phyloP scores from a whole-genome alignment of 148 eudicot genomes.

The Camellia lanceoleosa region DNA sequence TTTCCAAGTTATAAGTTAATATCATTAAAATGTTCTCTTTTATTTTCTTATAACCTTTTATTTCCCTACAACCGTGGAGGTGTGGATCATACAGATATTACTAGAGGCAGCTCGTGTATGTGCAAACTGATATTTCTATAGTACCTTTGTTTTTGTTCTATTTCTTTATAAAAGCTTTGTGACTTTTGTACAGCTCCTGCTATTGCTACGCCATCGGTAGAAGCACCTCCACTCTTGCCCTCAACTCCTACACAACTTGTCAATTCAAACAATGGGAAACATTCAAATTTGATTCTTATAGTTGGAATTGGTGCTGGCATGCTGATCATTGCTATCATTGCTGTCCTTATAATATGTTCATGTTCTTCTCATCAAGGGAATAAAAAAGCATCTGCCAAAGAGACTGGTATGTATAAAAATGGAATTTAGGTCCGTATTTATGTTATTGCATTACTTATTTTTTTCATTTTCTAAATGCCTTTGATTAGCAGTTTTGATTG shows the following conservation, averaged over 20 bases:
- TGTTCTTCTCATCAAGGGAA: slow-evolving; percentile 46
- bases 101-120: too few species aligned
- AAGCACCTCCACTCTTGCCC: slow-evolving; percentile 39
- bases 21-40: too few species aligned
- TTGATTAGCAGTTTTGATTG: neutral
- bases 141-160: neutral
- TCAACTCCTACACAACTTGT: slow-evolving; percentile 40
- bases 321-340: slow-evolving; percentile 40
- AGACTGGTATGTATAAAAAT: slow-evolving; percentile 51
- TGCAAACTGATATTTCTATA: slow-evolving; percentile 1
- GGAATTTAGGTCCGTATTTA: neutral
- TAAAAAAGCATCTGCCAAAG: slow-evolving; percentile 42
- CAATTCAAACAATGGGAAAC: slow-evolving; percentile 41
- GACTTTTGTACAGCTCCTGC: slow-evolving; percentile 58
- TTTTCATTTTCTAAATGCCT: neutral
- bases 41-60: too few species aligned
- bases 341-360: slow-evolving; percentile 46
- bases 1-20: too few species aligned
- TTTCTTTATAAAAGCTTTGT: slow-evolving; percentile 10
- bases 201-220: slow-evolving; percentile 43
- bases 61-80: too few species aligned
- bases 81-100: too few species aligned
- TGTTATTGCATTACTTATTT: neutral
- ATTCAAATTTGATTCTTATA: slow-evolving; percentile 41
- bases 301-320: slow-evolving; percentile 53